A percentile compares a stretch with the other conserved stretches of the same genome.
Evolutionary conservation across 2,329 filamentous ascomycete species (phyloP).

Genomic region (Exserohilum turcica): DNA sequence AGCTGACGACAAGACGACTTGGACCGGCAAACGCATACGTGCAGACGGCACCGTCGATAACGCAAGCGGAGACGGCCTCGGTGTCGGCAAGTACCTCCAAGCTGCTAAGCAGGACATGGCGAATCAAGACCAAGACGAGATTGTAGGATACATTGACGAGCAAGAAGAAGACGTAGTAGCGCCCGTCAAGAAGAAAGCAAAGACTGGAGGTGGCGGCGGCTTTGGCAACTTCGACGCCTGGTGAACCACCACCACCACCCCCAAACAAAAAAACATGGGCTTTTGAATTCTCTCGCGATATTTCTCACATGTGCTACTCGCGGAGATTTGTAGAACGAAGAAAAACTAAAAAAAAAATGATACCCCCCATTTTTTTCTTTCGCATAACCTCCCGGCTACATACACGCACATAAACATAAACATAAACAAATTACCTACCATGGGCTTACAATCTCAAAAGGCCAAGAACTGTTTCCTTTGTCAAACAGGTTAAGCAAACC

Average conservation of each 20-base stretch:
- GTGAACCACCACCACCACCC: constrained; percentile 60
- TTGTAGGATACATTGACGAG: constrained; percentile 66
- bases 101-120: constrained; percentile 53
- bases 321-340: no score
- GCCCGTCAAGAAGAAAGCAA: constrained; percentile 80
- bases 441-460: no score
- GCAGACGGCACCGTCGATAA: constrained; percentile 65
- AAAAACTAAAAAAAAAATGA: background rate
- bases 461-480: no score
- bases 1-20: constrained; percentile 89
- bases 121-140: constrained; percentile 58
- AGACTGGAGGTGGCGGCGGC: constrained; percentile 69
- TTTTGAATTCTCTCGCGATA: no score
- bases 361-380: background rate
- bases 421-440: no score
- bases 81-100: constrained; percentile 83
- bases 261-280: background rate
- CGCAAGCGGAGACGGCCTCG: constrained; percentile 58
- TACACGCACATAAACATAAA: no score
- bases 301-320: no score
- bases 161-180: constrained; percentile 68
- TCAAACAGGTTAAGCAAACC: no score
- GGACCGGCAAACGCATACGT: constrained; percentile 91
- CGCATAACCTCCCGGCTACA: no score
- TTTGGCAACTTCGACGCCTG: constrained; percentile 97